Conservation (phyloP, 1,284 basidiomycete species). For the Melanopsichium pennsylvanicum region DNA sequence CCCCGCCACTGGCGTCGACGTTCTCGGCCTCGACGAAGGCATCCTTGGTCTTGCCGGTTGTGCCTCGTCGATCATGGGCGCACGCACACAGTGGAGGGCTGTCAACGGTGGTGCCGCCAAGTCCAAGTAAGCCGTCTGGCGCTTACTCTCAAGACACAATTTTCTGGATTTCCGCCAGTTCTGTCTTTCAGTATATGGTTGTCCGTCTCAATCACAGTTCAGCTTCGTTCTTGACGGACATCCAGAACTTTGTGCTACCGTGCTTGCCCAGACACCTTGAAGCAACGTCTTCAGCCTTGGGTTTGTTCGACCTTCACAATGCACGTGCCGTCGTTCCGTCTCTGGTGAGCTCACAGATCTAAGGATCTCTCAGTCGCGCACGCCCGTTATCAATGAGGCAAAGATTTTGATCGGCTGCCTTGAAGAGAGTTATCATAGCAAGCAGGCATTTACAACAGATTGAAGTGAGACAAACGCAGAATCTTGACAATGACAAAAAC, state of each 20-base stretch:
- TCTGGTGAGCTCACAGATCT: no score
- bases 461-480: no score
- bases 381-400: no score
- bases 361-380: no score
- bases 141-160: background rate
- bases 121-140: slow-evolving; percentile 26
- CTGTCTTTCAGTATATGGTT: background rate
- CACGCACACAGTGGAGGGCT: slow-evolving; percentile 62
- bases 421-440: no score
- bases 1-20: slow-evolving; percentile 82
- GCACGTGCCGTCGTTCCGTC: no score
- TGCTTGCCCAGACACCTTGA: background rate
- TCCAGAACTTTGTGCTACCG: background rate
- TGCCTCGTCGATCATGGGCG: slow-evolving; percentile 61
- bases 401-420: no score
- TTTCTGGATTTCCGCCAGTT: background rate
- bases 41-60: slow-evolving; percentile 62
- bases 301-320: no score
- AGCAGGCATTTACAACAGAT: no score
- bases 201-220: slow-evolving; percentile 5
- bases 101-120: slow-evolving; percentile 61
- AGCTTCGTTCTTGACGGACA: background rate
- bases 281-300: no score
- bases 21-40: slow-evolving; percentile 85
- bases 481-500: no score